Base-by-base conservation (phyloP, 495 filamentous ascomycete species). In the Penicillium egyptiacum region DNA sequence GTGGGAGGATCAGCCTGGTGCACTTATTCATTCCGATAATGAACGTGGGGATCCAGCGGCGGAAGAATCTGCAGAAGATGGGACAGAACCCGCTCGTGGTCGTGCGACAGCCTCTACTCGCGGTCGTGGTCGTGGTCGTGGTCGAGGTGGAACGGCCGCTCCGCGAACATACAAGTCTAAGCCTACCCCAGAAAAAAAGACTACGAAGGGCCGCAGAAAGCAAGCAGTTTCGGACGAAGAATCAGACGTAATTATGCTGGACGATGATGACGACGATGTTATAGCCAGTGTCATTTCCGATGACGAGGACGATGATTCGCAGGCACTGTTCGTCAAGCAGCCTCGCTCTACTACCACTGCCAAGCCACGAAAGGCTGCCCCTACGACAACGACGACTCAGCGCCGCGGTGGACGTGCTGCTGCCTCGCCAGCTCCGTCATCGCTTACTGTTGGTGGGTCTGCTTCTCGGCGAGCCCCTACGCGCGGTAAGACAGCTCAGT, bases 1-100 rank as follows among this genome's bases (percentile, higher is more conserved):
- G 30, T 98, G 94, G 94, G 85, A 84, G 42, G 88, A 94, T 55
- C 83, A 91, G 53, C 84, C 88, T 0, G 84, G 83, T 1, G 90
- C 90, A 11, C 72, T 88, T n/a, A 77, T 83, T 37, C 76, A 75
- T 57, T 79, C 79, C 3, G 81, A 86, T 44, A 75, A 78, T 37
- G 82, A 80, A 46, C 81, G 82, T 11, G 67, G 74, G 50, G 67
- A 72, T 59, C 70, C 76, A 16, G 69, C 66, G 33, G 71, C 75
- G 52, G 73, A 83, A 60, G 77, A 79, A 19, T 71, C 76, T 57
- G 75, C 70, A 31, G 76, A 81, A 45, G 72, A 70, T 58, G 70
- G 76, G 53, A 59, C 72, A 14, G 67, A 65, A 22, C 55, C 65
- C 23, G 54, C 66, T 41, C 56, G 63, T 3, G 54, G 64, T 28